A percentile compares a stretch with the other conserved stretches of the same genome.
Conservation (phyloP, 164 flowering plant genomes). For the Sextonia rubra region DNA sequence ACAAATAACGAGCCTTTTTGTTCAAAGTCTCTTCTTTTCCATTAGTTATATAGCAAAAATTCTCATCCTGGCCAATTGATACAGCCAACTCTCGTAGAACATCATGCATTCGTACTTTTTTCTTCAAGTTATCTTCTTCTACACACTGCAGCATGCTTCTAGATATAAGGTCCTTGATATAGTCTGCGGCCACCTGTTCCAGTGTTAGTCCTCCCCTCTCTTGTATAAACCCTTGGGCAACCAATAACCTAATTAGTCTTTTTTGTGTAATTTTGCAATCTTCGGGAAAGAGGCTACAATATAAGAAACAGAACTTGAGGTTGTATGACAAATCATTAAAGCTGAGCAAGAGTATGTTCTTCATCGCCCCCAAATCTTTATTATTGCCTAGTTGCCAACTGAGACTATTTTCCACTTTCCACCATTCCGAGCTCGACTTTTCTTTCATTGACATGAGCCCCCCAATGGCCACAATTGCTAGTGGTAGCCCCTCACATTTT, state of each 20-base stretch:
- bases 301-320: slow-evolving; percentile 20
- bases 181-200: slow-evolving; percentile 6
- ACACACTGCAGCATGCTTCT: slow-evolving; percentile 9
- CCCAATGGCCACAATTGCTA: slow-evolving; percentile 16
- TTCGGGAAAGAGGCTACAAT: slow-evolving; percentile 18
- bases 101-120: slow-evolving; percentile 13
- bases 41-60: background rate
- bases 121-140: too few species aligned
- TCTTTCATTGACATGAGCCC: too few species aligned
- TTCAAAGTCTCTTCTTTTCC: background rate
- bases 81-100: slow-evolving; percentile 14
- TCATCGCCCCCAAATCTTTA: background rate
- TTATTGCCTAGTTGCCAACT: slow-evolving; percentile 13
- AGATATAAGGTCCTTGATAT: slow-evolving; percentile 7
- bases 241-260: slow-evolving; percentile 18
- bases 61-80: slow-evolving; percentile 1
- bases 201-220: background rate
- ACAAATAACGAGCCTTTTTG: background rate
- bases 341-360: slow-evolving; percentile 9
- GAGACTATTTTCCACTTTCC: slow-evolving; percentile 1
- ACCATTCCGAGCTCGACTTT: too few species aligned
- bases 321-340: slow-evolving; percentile 9
- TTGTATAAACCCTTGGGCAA: slow-evolving; percentile 20
- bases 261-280: slow-evolving; percentile 7
- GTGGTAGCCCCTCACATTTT: slow-evolving; percentile 21